A percentile compares a stretch with the other conserved stretches of the same genome.
Evolutionary conservation across 371 early-diverging fungal species (phyloP).

Genomic region (Rhizomucor pusillus): DNA sequence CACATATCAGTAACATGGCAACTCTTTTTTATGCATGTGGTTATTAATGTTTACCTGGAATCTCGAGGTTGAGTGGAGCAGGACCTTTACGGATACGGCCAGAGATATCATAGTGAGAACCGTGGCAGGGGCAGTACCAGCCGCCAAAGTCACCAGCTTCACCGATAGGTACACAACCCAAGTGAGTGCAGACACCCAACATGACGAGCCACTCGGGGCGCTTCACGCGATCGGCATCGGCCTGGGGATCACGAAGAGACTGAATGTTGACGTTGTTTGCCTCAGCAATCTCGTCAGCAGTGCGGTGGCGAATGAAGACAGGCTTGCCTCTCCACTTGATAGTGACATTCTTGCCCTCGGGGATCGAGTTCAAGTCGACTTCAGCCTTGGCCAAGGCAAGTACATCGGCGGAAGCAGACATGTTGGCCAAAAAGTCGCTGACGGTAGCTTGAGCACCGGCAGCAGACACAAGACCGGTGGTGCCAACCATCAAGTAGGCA

Average conservation of each 20-base stretch:
- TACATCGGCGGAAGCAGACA: conserved; percentile 96
- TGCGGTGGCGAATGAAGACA: conserved; percentile 96
- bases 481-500: conserved; percentile 94
- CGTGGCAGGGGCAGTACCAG: conserved; percentile 99
- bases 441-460: conserved; percentile 92
- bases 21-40: background rate
- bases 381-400: conserved; percentile 97
- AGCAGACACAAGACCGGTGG: conserved; percentile 83
- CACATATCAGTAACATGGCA: background rate
- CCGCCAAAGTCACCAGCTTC: conserved; percentile 98
- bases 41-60: conserved; percentile 61
- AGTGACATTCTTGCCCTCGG: conserved; percentile 95
- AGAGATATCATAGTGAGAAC: conserved; percentile 94
- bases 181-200: conserved; percentile 97
- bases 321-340: conserved; percentile 99
- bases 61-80: conserved; percentile 96
- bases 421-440: conserved; percentile 84
- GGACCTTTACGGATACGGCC: conserved; percentile 98
- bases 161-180: conserved; percentile 98
- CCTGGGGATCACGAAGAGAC: conserved; percentile 89
- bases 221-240: conserved; percentile 88
- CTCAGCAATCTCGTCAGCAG: conserved; percentile 90
- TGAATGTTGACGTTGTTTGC: conserved; percentile 79
- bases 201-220: conserved; percentile 97
- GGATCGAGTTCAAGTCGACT: conserved; percentile 87